phyloP scores from a whole-genome alignment of 2,329 filamentous ascomycete species.

The Ophiostoma sp. region DNA sequence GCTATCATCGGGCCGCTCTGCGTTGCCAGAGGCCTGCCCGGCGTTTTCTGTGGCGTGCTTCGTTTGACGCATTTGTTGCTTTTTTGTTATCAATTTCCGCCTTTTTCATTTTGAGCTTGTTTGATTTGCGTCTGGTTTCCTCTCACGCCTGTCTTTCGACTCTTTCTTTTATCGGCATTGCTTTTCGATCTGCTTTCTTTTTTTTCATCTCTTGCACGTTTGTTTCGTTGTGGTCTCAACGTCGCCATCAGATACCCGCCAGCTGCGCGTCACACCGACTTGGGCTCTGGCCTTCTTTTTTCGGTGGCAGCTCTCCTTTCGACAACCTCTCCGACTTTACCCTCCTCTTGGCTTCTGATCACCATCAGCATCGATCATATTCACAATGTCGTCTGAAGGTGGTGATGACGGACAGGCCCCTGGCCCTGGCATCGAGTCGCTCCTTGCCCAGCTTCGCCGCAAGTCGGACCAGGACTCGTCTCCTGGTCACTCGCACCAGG shows the following conservation, averaged over 20 bases:
- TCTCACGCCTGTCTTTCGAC: conserved; percentile 1
- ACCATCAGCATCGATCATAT: not conserved
- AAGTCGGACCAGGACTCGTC: conserved; percentile 36
- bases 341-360: not conserved
- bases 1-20: not conserved
- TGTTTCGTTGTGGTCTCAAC: not conserved
- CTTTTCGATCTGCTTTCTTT: conserved; percentile 7
- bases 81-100: not conserved
- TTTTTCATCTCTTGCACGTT: not conserved
- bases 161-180: not conserved
- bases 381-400: conserved; percentile 28
- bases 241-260: not conserved
- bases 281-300: not conserved
- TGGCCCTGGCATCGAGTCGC: conserved; percentile 41
- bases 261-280: not conserved
- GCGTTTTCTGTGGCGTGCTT: not conserved
- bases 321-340: not conserved
- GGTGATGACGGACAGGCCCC: conserved; percentile 33
- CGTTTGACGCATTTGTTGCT: not conserved
- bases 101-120: not conserved
- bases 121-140: not conserved
- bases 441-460: conserved; percentile 44
- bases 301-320: not conserved
- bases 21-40: conserved; percentile 2
- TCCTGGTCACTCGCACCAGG: conserved; percentile 30